phyloP scores from a whole-genome alignment of 148 eudicot species.

The Rhododendron mucronatum region DNA sequence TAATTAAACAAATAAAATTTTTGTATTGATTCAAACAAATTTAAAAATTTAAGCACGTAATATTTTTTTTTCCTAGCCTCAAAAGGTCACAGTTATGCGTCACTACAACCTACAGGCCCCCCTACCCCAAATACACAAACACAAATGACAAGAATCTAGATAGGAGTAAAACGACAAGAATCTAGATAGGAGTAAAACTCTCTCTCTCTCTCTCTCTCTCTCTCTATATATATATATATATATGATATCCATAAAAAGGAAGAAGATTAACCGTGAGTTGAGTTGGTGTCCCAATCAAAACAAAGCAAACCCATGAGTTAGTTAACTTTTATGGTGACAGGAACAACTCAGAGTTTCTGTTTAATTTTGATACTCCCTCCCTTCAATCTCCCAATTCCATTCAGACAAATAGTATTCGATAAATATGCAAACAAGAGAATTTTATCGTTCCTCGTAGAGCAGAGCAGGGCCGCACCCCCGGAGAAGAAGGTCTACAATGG shows the following conservation, averaged over 20 bases:
- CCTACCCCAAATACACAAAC: no score
- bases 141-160: no score
- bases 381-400: background rate
- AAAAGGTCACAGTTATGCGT: no score
- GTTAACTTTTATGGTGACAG: background rate
- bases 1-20: no score
- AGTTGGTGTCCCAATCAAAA: background rate
- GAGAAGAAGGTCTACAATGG: slow-evolving; percentile 7
- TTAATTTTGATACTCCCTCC: background rate
- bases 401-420: background rate
- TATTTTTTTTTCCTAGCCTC: no score
- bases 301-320: background rate
- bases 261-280: background rate
- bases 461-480: background rate
- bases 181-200: no score
- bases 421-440: background rate
- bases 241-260: background rate
- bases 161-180: no score
- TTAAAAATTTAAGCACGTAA: no score
- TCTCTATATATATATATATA: no score
- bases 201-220: no score
- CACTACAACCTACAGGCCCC: no score
- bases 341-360: background rate
- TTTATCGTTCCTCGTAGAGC: background rate
- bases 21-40: no score